These are phyloP conservation scores for Sporothrix mexicana DNA, from an alignment of 2,329 filamentous ascomycete species.

Conservation along the genomic window DNA sequence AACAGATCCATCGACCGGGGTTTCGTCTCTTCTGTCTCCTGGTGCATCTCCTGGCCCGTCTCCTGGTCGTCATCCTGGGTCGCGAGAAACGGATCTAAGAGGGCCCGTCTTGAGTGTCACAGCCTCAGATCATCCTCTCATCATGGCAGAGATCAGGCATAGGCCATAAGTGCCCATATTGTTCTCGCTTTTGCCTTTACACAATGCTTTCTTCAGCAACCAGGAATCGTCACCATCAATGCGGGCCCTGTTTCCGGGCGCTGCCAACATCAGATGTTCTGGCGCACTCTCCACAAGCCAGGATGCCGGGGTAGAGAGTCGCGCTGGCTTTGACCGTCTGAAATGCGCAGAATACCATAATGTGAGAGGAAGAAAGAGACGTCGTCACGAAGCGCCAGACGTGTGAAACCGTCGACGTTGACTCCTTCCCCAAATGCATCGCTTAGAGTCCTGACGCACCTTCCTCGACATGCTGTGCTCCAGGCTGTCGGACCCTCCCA, in stretches of 20 bases:
- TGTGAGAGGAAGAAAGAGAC: background rate
- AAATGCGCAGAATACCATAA: background rate
- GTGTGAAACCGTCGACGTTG: background rate
- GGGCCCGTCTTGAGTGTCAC: constrained; percentile 19
- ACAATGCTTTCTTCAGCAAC: background rate
- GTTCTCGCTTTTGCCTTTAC: too few species aligned
- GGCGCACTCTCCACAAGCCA: background rate
- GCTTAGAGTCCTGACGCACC: constrained; percentile 31
- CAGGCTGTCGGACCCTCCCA: constrained; percentile 32
- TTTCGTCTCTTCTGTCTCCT: constrained; percentile 9
- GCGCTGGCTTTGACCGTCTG: background rate
- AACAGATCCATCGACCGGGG: constrained; percentile 9
- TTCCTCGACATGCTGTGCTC: constrained; percentile 25
- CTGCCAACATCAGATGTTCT: constrained; percentile 10
- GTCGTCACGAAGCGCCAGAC: background rate
- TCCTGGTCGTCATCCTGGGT: constrained; percentile 8
- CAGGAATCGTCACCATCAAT: constrained; percentile 19
- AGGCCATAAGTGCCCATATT: background rate
- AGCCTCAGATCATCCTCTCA: constrained; percentile 21
- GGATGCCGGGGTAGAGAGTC: background rate
- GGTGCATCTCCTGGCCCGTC: background rate
- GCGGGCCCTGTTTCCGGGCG: constrained; percentile 17
- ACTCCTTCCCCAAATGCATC: background rate
- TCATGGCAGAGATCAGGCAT: background rate
- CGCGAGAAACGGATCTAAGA: constrained; percentile 18